Base-by-base conservation (phyloP, 2,329 filamentous ascomycete species). In the Geosmithia putterillii region DNA sequence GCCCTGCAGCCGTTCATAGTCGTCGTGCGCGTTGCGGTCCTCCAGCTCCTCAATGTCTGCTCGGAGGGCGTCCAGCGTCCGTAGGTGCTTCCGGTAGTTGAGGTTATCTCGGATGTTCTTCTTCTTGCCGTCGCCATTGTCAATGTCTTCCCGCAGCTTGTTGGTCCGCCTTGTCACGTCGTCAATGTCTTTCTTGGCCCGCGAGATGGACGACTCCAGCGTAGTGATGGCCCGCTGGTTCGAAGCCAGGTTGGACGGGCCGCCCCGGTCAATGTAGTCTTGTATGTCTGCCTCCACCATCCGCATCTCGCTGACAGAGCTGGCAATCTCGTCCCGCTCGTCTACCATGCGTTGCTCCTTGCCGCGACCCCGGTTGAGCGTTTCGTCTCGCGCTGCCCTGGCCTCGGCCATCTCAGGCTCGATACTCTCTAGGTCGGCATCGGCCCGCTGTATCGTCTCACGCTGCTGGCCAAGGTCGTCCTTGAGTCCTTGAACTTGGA, bases 101-200 rank as follows among this genome's bases (percentile, higher is more conserved):
- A 96, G 67, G 54, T 98, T 98, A 58, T 96, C 88, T 19, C 71
- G 72, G 52, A 98, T 95, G 49, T 86, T 88, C 53, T 86, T 83
- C 64, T 88, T 90, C 44, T 81, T 89, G 46, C 81, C 79, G 49
- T 89, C 84, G 45, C 86, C 84, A 54, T 88, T 86, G 52, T 80
- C 78, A 42, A 89, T 74, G 42, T 87, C 81, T 41, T 84, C 76
- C 50, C 83, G 83, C 42, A 95, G 73, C 51, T 81, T 80, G 61
- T 94, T 92, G 47, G 86, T 79, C 44, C 83, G 75, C 20, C 74
- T 69, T 2, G 80, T 82, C 42, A 92, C 66, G 39, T 78, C 67
- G 12, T 65, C 65, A 54, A 86, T 79, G 49, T 92, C 83, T 17
- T 66, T 67, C 53, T 94, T 83, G 14, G 82, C 68, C 17, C 67